Conservation (phyloP, 495 filamentous ascomycete species). For the Xylaria bambusicola region DNA sequence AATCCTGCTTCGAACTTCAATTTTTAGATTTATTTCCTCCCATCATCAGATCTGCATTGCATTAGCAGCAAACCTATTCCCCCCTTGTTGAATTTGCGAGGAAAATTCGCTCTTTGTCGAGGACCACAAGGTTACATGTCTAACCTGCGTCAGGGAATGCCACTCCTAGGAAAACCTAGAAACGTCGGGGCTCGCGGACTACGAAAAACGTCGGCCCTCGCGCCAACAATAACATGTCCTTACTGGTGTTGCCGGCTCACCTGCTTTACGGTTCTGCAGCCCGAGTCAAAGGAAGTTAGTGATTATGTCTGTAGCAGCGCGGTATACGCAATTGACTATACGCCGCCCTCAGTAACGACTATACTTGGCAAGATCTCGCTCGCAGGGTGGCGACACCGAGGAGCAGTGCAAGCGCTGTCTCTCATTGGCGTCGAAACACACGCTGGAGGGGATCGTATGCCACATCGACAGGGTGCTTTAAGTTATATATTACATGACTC, state of each 20-base stretch:
- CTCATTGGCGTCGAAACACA: neutral
- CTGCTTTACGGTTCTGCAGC: too few species aligned
- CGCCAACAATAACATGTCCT: neutral
- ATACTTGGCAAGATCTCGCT: neutral
- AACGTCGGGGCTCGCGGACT: neutral
- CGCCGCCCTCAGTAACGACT: slow-evolving; percentile 1
- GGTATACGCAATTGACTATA: neutral
- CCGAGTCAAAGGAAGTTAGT: too few species aligned
- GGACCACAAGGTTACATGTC: slow-evolving; percentile 5
- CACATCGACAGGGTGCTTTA: neutral
- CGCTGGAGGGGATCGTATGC: neutral
- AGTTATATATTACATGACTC: neutral
- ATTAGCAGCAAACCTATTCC: neutral
- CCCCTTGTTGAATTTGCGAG: neutral
- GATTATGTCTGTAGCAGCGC: neutral
- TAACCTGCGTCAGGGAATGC: slow-evolving; percentile 5
- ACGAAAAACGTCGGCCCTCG: neutral
- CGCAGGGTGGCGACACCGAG: neutral
- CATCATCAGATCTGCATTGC: neutral
- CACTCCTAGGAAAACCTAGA: slow-evolving; percentile 15
- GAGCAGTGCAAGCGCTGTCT: neutral
- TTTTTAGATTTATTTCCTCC: neutral
- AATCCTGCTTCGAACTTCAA: neutral
- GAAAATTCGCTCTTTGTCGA: neutral
- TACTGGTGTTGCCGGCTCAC: neutral